These are phyloP conservation scores for Amanita rubescens DNA, from an alignment of 768 basidiomycete genomes.

Conservation along the genomic window DNA sequence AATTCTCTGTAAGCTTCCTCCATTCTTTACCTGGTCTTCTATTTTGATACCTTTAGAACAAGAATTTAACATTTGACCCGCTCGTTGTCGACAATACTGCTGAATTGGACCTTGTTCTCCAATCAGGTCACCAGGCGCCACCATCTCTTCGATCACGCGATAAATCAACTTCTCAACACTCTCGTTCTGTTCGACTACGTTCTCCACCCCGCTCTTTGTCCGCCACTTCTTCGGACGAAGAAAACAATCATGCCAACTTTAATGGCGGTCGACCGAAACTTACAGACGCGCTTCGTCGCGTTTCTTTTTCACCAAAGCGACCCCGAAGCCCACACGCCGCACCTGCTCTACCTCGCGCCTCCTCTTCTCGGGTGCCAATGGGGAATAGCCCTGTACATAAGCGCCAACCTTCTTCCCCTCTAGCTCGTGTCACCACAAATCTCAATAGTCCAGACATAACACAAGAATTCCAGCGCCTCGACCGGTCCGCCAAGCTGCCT, in stretches of 20 bases:
- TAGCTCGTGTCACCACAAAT: slow-evolving; percentile 6
- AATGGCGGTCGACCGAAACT: slow-evolving; percentile 53
- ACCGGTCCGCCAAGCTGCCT: background rate
- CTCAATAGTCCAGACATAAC: background rate
- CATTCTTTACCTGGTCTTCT: background rate
- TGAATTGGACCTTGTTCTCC: slow-evolving; percentile 53
- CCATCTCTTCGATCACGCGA: slow-evolving; percentile 10
- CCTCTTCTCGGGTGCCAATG: slow-evolving; percentile 2
- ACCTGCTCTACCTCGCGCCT: slow-evolving; percentile 9
- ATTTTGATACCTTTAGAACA: slow-evolving; percentile 21
- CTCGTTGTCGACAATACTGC: slow-evolving; percentile 55
- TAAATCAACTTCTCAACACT: slow-evolving; percentile 14
- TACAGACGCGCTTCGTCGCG: slow-evolving; percentile 61
- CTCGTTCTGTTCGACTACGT: slow-evolving; percentile 34
- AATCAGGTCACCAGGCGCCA: slow-evolving; percentile 41
- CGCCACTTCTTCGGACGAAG: slow-evolving; percentile 42
- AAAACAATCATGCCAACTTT: slow-evolving; percentile 31
- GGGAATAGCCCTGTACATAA: background rate
- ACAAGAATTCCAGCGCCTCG: slow-evolving; percentile 18
- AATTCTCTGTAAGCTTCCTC: slow-evolving; percentile 34
- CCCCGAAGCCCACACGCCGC: slow-evolving; percentile 40
- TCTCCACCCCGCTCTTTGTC: slow-evolving; percentile 34
- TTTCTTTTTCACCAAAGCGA: slow-evolving; percentile 71
- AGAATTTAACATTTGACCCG: slow-evolving; percentile 40
- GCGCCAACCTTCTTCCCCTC: slow-evolving; percentile 5